Percentiles rank a stretch among this genome's conserved stretches.
These are phyloP conservation scores for Cyclotella kingstonii DNA, from an alignment of 108 stramenopile genomes.

Conservation along the genomic window DNA sequence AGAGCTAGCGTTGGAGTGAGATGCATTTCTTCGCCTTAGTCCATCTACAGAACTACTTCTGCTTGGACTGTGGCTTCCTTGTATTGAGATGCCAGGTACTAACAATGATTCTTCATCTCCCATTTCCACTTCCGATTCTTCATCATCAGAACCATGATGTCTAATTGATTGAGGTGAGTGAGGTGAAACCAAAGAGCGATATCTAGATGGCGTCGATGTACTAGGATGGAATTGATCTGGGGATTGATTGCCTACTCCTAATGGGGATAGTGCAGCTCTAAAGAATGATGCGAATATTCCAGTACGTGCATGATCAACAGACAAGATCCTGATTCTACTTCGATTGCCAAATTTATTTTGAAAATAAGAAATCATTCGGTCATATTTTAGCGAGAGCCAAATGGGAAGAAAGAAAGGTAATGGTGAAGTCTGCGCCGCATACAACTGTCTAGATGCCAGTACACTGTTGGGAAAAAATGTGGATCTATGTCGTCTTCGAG, in stretches of 20 bases:
- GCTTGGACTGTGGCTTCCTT: not conserved
- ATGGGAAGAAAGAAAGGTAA: slow-evolving; percentile 42
- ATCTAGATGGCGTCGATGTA: not conserved
- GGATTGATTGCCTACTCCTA: not conserved
- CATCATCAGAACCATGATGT: not conserved
- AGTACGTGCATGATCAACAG: not conserved
- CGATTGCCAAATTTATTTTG: not conserved
- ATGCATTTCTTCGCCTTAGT: not conserved
- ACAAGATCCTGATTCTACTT: not conserved
- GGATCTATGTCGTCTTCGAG: too few species aligned
- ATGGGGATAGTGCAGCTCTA: not conserved
- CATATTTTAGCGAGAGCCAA: slow-evolving; percentile 36
- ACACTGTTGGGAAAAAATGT: not conserved
- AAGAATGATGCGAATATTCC: not conserved
- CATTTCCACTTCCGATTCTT: not conserved
- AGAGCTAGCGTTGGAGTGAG: not conserved
- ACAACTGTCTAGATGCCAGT: not conserved
- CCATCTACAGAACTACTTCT: not conserved
- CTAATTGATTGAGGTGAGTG: not conserved
- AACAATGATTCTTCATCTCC: not conserved
- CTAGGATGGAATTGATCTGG: not conserved
- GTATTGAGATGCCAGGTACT: not conserved
- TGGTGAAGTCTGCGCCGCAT: not conserved
- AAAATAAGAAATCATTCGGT: slow-evolving; percentile 14
- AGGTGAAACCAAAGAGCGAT: slow-evolving; percentile 1